Evolutionary conservation across 345 rosid genomes (phyloP).

Genomic region (Eucalyptus erythrocorys): DNA sequence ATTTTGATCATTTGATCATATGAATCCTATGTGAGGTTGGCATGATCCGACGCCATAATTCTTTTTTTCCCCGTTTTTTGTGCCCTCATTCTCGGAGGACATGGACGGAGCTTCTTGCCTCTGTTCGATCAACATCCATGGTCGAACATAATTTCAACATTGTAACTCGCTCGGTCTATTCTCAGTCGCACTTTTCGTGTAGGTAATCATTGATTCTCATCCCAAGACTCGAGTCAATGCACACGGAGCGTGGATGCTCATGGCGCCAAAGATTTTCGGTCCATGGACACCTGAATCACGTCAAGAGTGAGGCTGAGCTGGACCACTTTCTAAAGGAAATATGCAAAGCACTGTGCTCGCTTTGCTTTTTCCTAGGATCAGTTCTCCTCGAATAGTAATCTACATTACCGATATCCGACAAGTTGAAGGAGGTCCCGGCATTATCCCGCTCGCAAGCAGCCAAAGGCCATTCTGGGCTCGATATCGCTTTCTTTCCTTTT

Average conservation of each 20-base stretch:
- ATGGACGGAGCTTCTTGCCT: neutral
- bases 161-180: neutral
- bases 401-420: neutral
- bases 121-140: neutral
- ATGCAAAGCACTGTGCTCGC: neutral
- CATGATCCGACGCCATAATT: neutral
- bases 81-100: neutral
- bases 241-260: neutral
- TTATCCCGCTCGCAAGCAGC: neutral
- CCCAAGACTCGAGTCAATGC: neutral
- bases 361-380: neutral
- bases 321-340: neutral
- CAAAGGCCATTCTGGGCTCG: neutral
- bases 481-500: neutral
- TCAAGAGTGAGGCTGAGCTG: neutral
- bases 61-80: neutral
- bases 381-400: constrained; percentile 2
- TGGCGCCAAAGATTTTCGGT: neutral
- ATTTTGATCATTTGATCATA: neutral
- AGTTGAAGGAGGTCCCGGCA: neutral
- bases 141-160: neutral
- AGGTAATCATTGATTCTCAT: neutral
- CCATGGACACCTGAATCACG: neutral
- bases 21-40: neutral
- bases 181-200: neutral